phyloP scores from a whole-genome alignment of 2,329 filamentous ascomycete genomes.

The Emericellopsis atlantica region DNA sequence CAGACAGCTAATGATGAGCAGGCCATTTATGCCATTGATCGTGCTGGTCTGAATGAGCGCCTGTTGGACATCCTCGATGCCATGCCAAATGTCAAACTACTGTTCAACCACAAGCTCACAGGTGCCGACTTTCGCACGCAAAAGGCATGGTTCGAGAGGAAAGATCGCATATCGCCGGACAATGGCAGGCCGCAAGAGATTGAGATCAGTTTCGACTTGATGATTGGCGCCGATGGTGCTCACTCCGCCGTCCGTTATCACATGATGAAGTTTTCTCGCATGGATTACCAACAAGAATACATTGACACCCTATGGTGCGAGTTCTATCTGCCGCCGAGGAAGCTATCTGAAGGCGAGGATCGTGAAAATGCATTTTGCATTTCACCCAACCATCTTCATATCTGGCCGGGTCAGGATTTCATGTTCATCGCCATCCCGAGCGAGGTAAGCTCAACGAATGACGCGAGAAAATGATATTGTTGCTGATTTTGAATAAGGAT shows the following conservation, averaged over 20 bases:
- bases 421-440: slow-evolving; percentile 98
- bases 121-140: slow-evolving; percentile 72
- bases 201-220: slow-evolving; percentile 76
- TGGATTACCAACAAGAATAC: slow-evolving; percentile 89
- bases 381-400: slow-evolving; percentile 87
- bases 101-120: slow-evolving; percentile 88
- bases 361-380: slow-evolving; percentile 52
- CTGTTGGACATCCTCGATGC: slow-evolving; percentile 73
- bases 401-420: slow-evolving; percentile 86
- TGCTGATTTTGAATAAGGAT: slow-evolving; percentile 38
- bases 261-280: slow-evolving; percentile 85
- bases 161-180: slow-evolving; percentile 18
- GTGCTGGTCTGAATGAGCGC: slow-evolving; percentile 68
- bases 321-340: slow-evolving; percentile 60
- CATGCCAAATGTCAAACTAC: slow-evolving; percentile 79
- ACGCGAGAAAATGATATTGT: neutral
- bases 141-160: slow-evolving; percentile 77
- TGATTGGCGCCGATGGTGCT: slow-evolving; percentile 90
- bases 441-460: slow-evolving; percentile 26
- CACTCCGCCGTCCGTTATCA: slow-evolving; percentile 87
- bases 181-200: slow-evolving; percentile 52
- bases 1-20: slow-evolving; percentile 19
- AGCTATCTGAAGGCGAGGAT: slow-evolving; percentile 11
- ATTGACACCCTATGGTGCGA: slow-evolving; percentile 98
- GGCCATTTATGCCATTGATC: slow-evolving; percentile 78